Percentiles rank a stretch among this genome's conserved stretches.
These are phyloP conservation scores for Ganoderma meredithae DNA, from an alignment of 1,284 basidiomycete species.

Conservation along the genomic window DNA sequence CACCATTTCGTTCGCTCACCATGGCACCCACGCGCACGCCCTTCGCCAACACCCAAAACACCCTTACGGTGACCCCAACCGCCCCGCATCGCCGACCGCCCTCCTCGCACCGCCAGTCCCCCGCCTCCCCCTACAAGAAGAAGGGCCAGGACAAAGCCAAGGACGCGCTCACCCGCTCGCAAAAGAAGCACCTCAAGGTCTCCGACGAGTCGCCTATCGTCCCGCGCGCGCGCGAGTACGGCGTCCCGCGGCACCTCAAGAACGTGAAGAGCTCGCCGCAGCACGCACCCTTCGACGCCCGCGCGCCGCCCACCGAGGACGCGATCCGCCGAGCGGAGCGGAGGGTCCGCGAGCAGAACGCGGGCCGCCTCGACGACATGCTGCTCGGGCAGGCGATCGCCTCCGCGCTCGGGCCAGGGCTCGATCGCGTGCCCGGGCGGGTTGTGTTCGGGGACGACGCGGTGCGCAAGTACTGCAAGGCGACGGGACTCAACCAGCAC, in stretches of 20 bases:
- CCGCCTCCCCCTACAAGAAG: constrained; percentile 8
- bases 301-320: background rate
- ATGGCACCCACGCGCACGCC: constrained; percentile 17
- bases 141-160: background rate
- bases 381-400: constrained; percentile 8
- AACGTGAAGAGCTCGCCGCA: constrained; percentile 6
- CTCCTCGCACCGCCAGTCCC: background rate
- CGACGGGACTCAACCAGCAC: constrained; percentile 4
- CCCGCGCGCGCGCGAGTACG: constrained; percentile 8
- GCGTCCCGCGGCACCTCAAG: constrained; percentile 13
- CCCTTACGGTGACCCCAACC: background rate
- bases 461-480: constrained; percentile 10
- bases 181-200: constrained; percentile 2
- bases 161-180: background rate
- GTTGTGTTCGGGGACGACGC: constrained; percentile 13
- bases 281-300: constrained; percentile 7
- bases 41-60: constrained; percentile 9
- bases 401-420: background rate
- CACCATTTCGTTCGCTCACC: background rate
- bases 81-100: background rate
- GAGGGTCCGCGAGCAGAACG: background rate
- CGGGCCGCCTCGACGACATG: constrained; percentile 2
- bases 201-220: constrained; percentile 5
- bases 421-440: constrained; percentile 9
- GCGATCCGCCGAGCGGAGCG: background rate